Conservation (phyloP, 768 basidiomycete genomes). For the Rhizopogon rudus region DNA sequence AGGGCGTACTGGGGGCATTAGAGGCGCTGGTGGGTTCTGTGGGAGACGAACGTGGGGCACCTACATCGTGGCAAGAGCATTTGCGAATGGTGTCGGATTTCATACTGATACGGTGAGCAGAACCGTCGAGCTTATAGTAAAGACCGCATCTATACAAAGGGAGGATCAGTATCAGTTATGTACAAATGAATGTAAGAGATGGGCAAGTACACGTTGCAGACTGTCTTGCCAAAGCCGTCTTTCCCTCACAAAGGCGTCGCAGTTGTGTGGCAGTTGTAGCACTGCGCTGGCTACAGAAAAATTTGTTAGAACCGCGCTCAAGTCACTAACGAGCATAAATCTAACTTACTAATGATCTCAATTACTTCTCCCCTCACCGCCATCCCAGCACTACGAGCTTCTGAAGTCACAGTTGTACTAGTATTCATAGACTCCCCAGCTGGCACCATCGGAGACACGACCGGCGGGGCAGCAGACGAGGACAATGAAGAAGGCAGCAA, state of each 20-base stretch:
- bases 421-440: too few species aligned
- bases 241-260: conserved; percentile 89
- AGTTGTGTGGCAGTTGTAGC: conserved; percentile 40
- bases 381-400: too few species aligned
- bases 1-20: conserved; percentile 68
- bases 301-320: too few species aligned
- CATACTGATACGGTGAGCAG: too few species aligned
- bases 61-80: conserved; percentile 76
- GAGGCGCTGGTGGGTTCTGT: conserved; percentile 32
- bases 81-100: too few species aligned
- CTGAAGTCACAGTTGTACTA: too few species aligned
- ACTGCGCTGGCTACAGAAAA: too few species aligned
- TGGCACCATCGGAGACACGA: too few species aligned
- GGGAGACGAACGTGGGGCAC: conserved; percentile 36
- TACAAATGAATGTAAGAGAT: conserved; percentile 1
- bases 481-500: conserved; percentile 17
- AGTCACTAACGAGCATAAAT: too few species aligned
- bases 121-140: conserved; percentile 66
- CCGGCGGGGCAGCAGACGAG: too few species aligned
- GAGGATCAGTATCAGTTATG: not conserved
- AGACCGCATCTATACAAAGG: conserved; percentile 58
- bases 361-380: too few species aligned
- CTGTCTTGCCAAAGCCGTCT: conserved; percentile 87
- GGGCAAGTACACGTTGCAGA: conserved; percentile 77
- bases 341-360: too few species aligned